Base-by-base conservation (phyloP, 768 basidiomycete species). In the Panellus pusillus region DNA sequence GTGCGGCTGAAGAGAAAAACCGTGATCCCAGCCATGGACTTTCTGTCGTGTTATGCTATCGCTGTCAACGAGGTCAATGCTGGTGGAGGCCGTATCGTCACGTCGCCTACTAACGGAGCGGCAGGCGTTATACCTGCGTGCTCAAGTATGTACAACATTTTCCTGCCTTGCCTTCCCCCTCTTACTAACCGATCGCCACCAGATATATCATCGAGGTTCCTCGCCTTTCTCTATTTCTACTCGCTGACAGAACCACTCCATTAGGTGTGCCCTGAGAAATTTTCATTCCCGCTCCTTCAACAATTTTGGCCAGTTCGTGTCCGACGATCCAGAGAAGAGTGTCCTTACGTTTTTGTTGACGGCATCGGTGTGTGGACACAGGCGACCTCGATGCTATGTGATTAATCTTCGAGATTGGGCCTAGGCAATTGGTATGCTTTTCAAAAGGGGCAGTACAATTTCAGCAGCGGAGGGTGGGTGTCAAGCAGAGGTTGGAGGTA, bases 41-140 rank as follows among this genome's bases (percentile, higher is more conserved):
- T 94, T 65, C 73, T 98, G 55, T 90, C 89, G 1, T 92, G 91
- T 56, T 98, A 97, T 69, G 95, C 93, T 3, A 95, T 94, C 49
- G 91, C 92, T 15, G 93, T 94, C 12, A 96, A 96, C 63, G 95
- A 97, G 68, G 93, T 96, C 12, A 97, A 96, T 64, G 94, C 94
- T 4, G 80, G 83, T 28, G 94, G 95, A 0, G 95, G 95, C 0
- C 79, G 95, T 29, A 96, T 98, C 47, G 95, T 98, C 42, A 98
- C 95, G 2, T 90, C 91, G 6, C 95, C 91, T 2, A 95, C 94
- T 6, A 94, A 94, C 65, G 95, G 95, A 40, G 93, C 94, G 0
- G 89, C 89, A 9, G 96, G 95, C 7, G 89, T 98, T 40, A 96
- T 98, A 47, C 96, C 95, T 18, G 87, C 88, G 91, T 93, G 18